Conservation (phyloP, 2,329 filamentous ascomycete genomes). For the Trichoderma polysporum region DNA sequence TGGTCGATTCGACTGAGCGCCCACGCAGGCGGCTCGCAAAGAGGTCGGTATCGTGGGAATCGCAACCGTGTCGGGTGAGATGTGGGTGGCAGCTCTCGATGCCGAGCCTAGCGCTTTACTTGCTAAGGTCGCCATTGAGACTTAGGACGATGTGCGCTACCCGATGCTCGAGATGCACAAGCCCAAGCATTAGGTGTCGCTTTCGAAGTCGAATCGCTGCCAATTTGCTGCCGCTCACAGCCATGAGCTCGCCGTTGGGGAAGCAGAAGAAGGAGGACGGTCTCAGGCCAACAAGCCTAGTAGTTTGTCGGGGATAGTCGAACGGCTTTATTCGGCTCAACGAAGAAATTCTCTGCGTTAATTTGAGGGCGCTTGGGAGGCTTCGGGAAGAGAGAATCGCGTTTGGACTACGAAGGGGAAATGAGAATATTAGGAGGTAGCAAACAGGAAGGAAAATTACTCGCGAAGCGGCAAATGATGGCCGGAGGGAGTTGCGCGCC, state of each 20-base stretch:
- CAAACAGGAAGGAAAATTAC: not conserved
- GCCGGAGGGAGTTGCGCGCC: not conserved
- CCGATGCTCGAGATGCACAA: slow-evolving; percentile 10
- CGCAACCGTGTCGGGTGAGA: slow-evolving; percentile 22
- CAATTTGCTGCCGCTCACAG: slow-evolving; percentile 18
- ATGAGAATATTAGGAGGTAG: not conserved
- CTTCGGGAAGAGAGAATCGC: not conserved
- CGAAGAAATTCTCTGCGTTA: not conserved
- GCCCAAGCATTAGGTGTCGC: slow-evolving; percentile 20
- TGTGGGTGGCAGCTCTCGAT: slow-evolving; percentile 22
- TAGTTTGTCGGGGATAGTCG: not conserved
- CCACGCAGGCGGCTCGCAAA: not conserved
- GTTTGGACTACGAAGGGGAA: not conserved
- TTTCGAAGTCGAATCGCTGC: slow-evolving; percentile 18
- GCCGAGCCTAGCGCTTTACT: slow-evolving; percentile 26
- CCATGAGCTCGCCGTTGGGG: slow-evolving; percentile 22
- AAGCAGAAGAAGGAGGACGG: not conserved
- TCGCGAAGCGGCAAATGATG: not conserved
- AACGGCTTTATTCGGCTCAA: not conserved
- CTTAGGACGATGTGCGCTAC: slow-evolving; percentile 20
- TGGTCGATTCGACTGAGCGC: not conserved
- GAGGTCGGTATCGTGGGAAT: slow-evolving; percentile 13
- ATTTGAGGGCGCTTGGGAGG: not conserved
- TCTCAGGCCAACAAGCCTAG: not conserved
- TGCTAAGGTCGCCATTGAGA: slow-evolving; percentile 28